Evolutionary conservation across 176 grass and related monocot species (phyloP), one percentile per base, ranked within the genome.

Genomic region (Cenchrus purpureus): DNA sequence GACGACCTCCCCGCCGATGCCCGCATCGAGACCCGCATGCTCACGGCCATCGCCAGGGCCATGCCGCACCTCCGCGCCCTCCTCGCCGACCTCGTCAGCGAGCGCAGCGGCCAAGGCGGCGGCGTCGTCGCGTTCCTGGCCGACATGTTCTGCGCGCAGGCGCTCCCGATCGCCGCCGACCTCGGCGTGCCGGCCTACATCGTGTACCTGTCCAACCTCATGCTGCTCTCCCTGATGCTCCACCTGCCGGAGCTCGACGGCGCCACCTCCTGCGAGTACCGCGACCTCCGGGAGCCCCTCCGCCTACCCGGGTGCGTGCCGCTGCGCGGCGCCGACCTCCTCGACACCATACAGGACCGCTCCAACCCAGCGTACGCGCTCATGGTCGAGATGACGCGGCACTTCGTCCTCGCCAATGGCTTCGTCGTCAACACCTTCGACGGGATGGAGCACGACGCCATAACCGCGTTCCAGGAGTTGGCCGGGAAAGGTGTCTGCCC

Each of bases 231-330:
- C 12, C 40, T 84, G 1, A 32, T 97, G 3, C 71, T 64, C 92
- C 71, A 37, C 49, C 9, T 88, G 80, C 1, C 73, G 7, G 11
- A 71, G 17, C 83, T 97, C 19, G 76, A 82, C 34, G 51, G 45
- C 29, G 75, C 73, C 61, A 94, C 86, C 53, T 22, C 82, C 11
- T 77, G 85, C 55, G 83, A 95, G 44, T 92, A 53, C 49, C 78
- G 83, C 1, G 75, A 95, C 75, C 89, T 97, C 20, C 82, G 82
- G 3, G 94, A 83, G 7, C 87, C 85, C 20, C 62, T 94, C 52
- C 7, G 51, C 46, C 71, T 94, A 1, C 86, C 87, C 0, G 94
- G 94, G 7, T 97, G 91, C 85, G 75, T 94, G 64, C 87, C 94
- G 8, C 17, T 97, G 1, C 87, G 13, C 31, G 87, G 91, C 28